Base-by-base conservation (phyloP, 2,329 filamentous ascomycete genomes). In the Ascochyta lentis region DNA sequence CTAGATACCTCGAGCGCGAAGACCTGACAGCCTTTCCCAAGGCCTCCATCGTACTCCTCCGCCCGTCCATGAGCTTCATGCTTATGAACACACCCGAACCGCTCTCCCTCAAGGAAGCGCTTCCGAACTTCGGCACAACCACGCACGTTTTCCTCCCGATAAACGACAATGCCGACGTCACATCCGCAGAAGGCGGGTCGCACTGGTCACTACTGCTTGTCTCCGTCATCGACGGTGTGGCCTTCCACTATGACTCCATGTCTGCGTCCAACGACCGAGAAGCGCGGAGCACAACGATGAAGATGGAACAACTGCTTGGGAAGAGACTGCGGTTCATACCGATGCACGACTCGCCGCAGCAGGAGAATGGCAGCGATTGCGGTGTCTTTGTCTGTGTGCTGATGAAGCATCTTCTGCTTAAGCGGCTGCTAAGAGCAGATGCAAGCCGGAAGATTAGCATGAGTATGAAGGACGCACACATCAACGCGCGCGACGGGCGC, bases 191-290 rank as follows among this genome's bases (percentile, higher is more conserved):
- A 77, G 92, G 91, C 37, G 95, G 95, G 35, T 90, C 89, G 3
- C 95, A 99, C 75, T 99, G 95, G 95, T 96, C 92, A 0, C 81
- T 99, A 0, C 86, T 99, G 0, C 85, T 99, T 2, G 93, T 99
- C 29, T 92, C 89, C 12, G 84, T 92, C 37, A 87, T 96, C 45
- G 95, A 99, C 72, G 88, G 91, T 8, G 87, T 96, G 2, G 91
- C 94, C 0, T 99, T 99, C 76, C 95, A 99, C 80, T 99, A 99
- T 78, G 95, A 99, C 78, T 94, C 89, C 1, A 82, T 98, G 24
- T 84, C 85, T 2, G 87, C 88, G 2, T 84, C 86, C 35, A 98
- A 99, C 76, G 84, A 86, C 57, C 78, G 82, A 38, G 90, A 96
- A 63, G 95, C 91, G 0, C 83, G 84, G 46, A 79, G 84, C 1